Base-by-base conservation (phyloP, 768 basidiomycete species). In the Tephrocybe sp. region DNA sequence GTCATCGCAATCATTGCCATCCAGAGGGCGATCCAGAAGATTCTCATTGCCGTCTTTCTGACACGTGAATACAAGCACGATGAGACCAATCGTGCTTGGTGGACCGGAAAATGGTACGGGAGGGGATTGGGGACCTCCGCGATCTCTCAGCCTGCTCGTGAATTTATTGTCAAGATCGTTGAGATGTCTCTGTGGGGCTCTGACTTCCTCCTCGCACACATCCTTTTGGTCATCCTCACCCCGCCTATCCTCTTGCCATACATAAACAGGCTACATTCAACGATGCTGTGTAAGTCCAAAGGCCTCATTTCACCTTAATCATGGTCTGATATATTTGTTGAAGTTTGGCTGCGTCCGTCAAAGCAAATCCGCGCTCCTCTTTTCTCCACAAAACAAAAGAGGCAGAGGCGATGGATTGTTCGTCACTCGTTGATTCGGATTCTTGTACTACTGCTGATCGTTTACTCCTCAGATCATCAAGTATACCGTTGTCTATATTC, bases 51-150 rank as follows among this genome's bases (percentile, higher is more conserved):
- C 4, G 88, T 93, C 40, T 93, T 95, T 80, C 79, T 98, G 40
- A 92, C 93, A 21, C 88, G 97, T 63, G 97, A 99, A 71, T 96
- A 88, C 78, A 98, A 98, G 74, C 93, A 97, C 65, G 97, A 99
- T 65, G 94, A 98, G 74, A 95, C 92, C 23, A 98, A 98, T 73
- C 81, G 91, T 54, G 95, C 95, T 1, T 98, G 96, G 96, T 99
- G 97, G 97, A 94, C 95, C 15, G 95, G 94, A 55, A 88, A 90
- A 75, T 98, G 97, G 97, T 95, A 95, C 65, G 94, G 95, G 41
- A 81, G 93, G 52, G 91, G 93, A 24, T 77, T 99, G 17, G 96
- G 96, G 12, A 80, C 79, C n/a, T 88, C 90, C 28, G 58, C 90
- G 32, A 85, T 96, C 66, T 94, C 93, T 25, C 97, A 98, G 66